Evolutionary conservation across 106 monocot genomes (phyloP).

Genomic region (Dendrobium nobile): DNA sequence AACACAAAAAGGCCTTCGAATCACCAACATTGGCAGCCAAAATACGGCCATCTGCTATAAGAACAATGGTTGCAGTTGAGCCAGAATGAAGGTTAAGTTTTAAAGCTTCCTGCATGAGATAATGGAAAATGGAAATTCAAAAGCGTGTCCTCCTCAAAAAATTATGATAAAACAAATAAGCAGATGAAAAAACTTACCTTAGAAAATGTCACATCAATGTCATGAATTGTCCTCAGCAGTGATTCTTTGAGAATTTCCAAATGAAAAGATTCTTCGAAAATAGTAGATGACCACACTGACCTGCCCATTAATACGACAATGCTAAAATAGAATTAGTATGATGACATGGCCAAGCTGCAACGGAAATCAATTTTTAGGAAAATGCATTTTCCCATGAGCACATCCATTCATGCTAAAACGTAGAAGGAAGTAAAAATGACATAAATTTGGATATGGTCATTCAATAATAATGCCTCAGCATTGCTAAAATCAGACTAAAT

Average conservation of each 20-base stretch:
- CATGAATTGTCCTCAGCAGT: slow-evolving; percentile 65
- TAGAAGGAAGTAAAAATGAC: background rate
- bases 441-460: background rate
- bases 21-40: slow-evolving; percentile 81
- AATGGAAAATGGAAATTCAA: background rate
- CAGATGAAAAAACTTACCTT: slow-evolving; percentile 35
- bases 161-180: background rate
- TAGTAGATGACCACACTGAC: slow-evolving; percentile 26
- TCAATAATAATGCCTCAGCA: background rate
- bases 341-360: background rate
- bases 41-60: slow-evolving; percentile 64
- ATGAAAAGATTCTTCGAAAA: slow-evolving; percentile 53
- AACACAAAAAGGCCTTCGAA: slow-evolving; percentile 83
- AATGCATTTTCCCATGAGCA: background rate
- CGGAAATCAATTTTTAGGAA: background rate
- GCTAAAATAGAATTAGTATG: background rate
- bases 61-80: slow-evolving; percentile 77
- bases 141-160: background rate
- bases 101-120: slow-evolving; percentile 65
- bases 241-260: slow-evolving; percentile 78
- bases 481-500: background rate
- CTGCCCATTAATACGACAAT: slow-evolving; percentile 18
- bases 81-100: slow-evolving; percentile 50
- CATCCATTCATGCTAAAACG: background rate
- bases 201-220: slow-evolving; percentile 80